phyloP scores from a whole-genome alignment of 2,329 filamentous ascomycete species.

The Cladophialophora chaetospira region DNA sequence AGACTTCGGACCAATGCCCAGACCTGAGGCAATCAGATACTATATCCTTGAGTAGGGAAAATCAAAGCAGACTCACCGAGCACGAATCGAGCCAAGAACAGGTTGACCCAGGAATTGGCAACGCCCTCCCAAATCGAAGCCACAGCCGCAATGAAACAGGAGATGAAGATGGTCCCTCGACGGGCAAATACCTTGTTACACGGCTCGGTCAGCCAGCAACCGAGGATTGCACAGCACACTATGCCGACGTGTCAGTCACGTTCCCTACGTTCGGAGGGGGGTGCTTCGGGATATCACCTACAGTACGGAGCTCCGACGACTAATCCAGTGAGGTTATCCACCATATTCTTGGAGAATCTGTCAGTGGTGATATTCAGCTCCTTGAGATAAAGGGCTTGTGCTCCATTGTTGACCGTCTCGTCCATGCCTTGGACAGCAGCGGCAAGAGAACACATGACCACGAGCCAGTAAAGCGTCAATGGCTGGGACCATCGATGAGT shows the following conservation, averaged over 20 bases:
- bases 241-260: background rate
- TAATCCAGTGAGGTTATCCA: constrained; percentile 44
- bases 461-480: constrained; percentile 51
- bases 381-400: constrained; percentile 36
- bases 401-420: constrained; percentile 53
- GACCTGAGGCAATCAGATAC: constrained; percentile 30
- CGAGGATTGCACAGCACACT: constrained; percentile 47
- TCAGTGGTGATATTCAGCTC: constrained; percentile 25
- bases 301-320: constrained; percentile 49
- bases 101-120: constrained; percentile 44
- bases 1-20: constrained; percentile 47
- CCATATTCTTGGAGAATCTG: constrained; percentile 34
- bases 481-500: constrained; percentile 56
- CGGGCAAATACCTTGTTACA: constrained; percentile 49
- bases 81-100: constrained; percentile 47
- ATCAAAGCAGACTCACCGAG: constrained; percentile 28
- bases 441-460: constrained; percentile 53
- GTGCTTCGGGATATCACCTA: background rate
- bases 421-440: constrained; percentile 59
- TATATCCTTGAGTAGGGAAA: background rate
- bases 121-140: constrained; percentile 48
- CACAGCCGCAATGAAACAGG: constrained; percentile 45
- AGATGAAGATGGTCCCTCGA: constrained; percentile 49
- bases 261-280: too few species aligned
- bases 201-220: constrained; percentile 53